Evolutionary conservation across 2,329 filamentous ascomycete genomes (phyloP).

Genomic region (Myriosclerotinia curreyana): DNA sequence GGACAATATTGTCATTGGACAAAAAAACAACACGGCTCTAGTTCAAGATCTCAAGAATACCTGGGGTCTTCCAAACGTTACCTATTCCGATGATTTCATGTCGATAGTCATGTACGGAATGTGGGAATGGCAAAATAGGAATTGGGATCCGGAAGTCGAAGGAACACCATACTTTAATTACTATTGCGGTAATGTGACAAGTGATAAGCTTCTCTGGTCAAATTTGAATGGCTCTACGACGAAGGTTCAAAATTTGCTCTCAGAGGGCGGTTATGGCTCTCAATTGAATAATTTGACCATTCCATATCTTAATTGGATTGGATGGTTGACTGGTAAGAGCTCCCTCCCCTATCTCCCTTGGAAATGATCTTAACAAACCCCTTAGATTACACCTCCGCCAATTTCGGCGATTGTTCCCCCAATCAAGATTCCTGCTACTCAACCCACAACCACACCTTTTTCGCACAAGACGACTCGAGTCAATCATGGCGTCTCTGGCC

Average conservation of each 20-base stretch:
- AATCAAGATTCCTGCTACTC: conserved; percentile 52
- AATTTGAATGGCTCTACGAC: conserved; percentile 65
- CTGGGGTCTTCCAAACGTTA: conserved; percentile 50
- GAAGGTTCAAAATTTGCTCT: conserved; percentile 51
- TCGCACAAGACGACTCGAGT: conserved; percentile 44
- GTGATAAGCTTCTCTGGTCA: conserved; percentile 51
- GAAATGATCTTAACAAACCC: neutral
- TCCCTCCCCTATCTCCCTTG: neutral
- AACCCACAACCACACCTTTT: conserved; percentile 47
- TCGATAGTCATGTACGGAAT: conserved; percentile 46
- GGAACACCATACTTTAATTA: conserved; percentile 46
- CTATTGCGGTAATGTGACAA: conserved; percentile 57
- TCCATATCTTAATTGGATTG: conserved; percentile 55
- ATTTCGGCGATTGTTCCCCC: conserved; percentile 27
- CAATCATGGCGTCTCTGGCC: conserved; percentile 52
- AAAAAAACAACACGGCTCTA: conserved; percentile 43
- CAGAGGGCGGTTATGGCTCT: conserved; percentile 47
- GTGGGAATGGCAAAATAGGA: conserved; percentile 51
- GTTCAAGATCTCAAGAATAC: conserved; percentile 48
- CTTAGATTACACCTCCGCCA: conserved; percentile 7
- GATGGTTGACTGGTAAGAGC: conserved; percentile 44
- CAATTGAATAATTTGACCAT: conserved; percentile 45
- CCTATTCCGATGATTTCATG: conserved; percentile 50
- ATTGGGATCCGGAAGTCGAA: conserved; percentile 58
- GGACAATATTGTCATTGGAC: conserved; percentile 54